Percentiles rank a stretch among this genome's conserved stretches.
phyloP scores from a whole-genome alignment of 257 asterid species.

The Asclepias syriaca region DNA sequence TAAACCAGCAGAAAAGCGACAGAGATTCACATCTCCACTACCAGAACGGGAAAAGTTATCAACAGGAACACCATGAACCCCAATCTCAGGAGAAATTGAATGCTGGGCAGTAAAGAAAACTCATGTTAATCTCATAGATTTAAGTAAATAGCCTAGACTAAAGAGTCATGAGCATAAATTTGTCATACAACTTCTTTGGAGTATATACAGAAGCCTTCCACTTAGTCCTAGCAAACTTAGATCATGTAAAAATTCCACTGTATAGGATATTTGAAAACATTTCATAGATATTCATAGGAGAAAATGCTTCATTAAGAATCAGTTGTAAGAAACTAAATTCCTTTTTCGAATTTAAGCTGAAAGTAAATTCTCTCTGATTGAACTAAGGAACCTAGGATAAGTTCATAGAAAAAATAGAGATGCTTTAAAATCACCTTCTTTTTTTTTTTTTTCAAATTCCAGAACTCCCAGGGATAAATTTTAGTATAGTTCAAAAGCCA shows the following conservation, averaged over 20 bases:
- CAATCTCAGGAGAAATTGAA: slow-evolving; percentile 82
- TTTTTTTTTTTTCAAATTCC: neutral
- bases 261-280: too few relatives aligned
- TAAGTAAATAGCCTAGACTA: too few relatives aligned
- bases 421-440: neutral
- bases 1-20: slow-evolving; percentile 81
- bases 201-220: neutral
- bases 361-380: neutral
- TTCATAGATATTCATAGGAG: neutral
- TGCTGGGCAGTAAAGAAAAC: slow-evolving; percentile 54
- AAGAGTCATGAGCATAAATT: too few relatives aligned
- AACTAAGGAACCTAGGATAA: neutral
- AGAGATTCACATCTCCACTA: slow-evolving; percentile 85
- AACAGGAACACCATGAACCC: slow-evolving; percentile 77
- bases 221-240: neutral
- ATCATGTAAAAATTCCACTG: too few relatives aligned
- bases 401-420: neutral
- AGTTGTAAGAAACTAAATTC: neutral
- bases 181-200: neutral
- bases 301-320: neutral
- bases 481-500: neutral
- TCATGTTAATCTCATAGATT: slow-evolving; percentile 20
- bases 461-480: neutral
- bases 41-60: slow-evolving; percentile 83
- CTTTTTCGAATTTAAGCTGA: neutral